phyloP scores from a whole-genome alignment of 2,329 filamentous ascomycete genomes.

The Penicillium glabrum region DNA sequence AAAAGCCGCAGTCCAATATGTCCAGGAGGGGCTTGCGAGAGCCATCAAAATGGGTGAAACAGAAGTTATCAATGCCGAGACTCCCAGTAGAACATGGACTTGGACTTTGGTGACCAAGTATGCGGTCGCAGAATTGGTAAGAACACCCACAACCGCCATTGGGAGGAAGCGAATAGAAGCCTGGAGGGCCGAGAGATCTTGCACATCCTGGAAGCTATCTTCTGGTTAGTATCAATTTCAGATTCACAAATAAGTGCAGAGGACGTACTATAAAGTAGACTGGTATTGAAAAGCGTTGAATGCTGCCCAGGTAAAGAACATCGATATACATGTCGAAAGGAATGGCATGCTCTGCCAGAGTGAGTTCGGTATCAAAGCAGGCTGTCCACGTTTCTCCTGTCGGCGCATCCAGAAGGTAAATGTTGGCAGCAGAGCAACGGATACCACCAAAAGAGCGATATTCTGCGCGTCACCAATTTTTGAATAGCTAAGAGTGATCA shows the following conservation, averaged over 20 bases:
- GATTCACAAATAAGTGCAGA: too few relatives aligned
- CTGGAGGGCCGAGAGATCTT: not conserved
- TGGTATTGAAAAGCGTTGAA: constrained; percentile 26
- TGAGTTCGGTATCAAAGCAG: constrained; percentile 35
- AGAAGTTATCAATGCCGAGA: constrained; percentile 34
- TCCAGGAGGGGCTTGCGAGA: constrained; percentile 45
- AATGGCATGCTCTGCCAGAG: constrained; percentile 35
- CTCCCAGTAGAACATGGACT: not conserved
- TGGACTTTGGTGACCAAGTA: constrained; percentile 31
- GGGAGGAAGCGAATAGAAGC: constrained; percentile 20
- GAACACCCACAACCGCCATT: constrained; percentile 32
- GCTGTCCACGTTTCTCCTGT: not conserved
- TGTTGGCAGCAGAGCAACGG: not conserved
- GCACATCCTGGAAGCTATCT: not conserved
- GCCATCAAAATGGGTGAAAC: constrained; percentile 56
- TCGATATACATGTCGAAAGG: constrained; percentile 30
- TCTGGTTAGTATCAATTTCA: too few relatives aligned
- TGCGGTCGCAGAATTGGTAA: constrained; percentile 48
- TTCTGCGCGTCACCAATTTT: not conserved
- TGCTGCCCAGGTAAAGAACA: constrained; percentile 34
- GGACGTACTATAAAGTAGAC: not conserved
- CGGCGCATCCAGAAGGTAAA: not conserved
- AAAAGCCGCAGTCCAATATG: constrained; percentile 55
- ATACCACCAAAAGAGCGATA: not conserved
- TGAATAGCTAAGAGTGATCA: not conserved